Conservation (phyloP, 371 early-diverging fungal species). For the Phascolomyces articulosus region DNA sequence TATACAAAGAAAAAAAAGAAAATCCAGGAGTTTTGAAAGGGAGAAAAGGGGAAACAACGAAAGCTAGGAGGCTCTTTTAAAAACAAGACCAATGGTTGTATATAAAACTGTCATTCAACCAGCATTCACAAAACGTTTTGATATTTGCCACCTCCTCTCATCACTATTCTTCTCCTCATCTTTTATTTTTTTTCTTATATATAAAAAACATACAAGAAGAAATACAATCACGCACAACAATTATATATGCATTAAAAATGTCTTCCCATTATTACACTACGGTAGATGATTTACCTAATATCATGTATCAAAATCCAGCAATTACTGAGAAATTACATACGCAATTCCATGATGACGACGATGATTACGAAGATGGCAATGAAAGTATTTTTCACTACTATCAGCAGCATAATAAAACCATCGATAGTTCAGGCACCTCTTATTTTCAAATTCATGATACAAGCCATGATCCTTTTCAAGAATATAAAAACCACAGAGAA, state of each 20-base stretch:
- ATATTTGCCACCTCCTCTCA: background rate
- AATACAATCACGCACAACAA: too few species aligned
- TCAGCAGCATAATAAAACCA: too few species aligned
- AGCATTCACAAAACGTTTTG: background rate
- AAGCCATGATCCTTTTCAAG: slow-evolving; percentile 1
- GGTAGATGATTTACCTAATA: background rate
- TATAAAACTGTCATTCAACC: background rate
- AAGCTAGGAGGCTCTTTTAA: background rate
- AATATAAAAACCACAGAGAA: too few species aligned
- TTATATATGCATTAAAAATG: background rate
- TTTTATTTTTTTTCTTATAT: background rate
- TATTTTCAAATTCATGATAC: background rate
- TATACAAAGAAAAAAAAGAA: background rate
- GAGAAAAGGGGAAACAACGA: background rate
- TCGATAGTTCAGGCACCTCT: background rate
- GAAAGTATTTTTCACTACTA: background rate
- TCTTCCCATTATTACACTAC: background rate
- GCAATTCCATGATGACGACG: background rate
- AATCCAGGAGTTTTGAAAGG: background rate
- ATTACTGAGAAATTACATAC: background rate
- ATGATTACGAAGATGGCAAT: background rate
- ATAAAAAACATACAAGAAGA: background rate
- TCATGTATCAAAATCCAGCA: background rate
- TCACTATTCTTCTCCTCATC: background rate
- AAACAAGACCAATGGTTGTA: too few species aligned